Conservation (phyloP, 108 stramenopile genomes). For the Seminavis robusta region DNA sequence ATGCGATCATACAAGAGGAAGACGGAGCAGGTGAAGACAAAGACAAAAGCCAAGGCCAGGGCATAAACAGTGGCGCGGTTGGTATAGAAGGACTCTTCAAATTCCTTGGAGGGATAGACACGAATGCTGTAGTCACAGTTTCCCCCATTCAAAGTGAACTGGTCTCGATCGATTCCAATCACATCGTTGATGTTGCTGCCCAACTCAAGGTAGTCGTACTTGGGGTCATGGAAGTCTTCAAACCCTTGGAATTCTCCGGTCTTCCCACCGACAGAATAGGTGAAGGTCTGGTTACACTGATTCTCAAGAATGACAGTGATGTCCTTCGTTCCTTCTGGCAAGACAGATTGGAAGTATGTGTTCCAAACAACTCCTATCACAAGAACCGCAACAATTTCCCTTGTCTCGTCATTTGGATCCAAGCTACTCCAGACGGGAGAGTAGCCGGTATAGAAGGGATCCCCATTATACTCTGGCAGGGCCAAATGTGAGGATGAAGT, state of each 20-base stretch:
- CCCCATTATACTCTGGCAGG: no score
- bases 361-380: conserved; percentile 40
- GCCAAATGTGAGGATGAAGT: no score
- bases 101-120: conserved; percentile 38
- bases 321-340: conserved; percentile 41
- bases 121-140: conserved; percentile 16
- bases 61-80: conserved; percentile 24
- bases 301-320: conserved; percentile 31
- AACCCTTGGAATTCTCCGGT: conserved; percentile 22
- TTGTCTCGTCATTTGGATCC: no score
- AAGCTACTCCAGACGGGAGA: no score
- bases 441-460: no score
- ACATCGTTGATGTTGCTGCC: not conserved
- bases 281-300: conserved; percentile 26
- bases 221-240: conserved; percentile 39
- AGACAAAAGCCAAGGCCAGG: conserved; percentile 20
- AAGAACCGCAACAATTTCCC: conserved; percentile 32
- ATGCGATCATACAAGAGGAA: conserved; percentile 43
- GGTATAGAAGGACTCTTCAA: conserved; percentile 31
- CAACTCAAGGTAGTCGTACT: no score
- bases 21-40: conserved; percentile 27
- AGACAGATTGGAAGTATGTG: conserved; percentile 16
- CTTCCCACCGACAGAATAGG: conserved; percentile 25
- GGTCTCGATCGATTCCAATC: not conserved
- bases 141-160: conserved; percentile 17